These are phyloP conservation scores for Moesziomyces antarcticus DNA, from an alignment of 1,284 basidiomycete genomes.

Conservation along the genomic window DNA sequence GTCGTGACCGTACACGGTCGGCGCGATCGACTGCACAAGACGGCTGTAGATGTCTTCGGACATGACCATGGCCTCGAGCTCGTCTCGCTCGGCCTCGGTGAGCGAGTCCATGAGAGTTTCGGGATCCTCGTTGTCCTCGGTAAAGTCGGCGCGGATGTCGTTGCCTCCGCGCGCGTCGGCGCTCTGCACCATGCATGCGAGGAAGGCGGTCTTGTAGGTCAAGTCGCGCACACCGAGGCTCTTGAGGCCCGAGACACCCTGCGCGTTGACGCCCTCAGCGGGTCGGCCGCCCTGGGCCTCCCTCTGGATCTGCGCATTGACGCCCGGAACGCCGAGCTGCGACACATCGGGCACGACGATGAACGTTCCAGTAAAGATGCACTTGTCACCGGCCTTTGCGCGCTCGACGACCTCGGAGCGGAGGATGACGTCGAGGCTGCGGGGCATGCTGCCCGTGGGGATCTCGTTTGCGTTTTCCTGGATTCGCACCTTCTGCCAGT, in stretches of 20 bases:
- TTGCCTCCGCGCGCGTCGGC: constrained; percentile 74
- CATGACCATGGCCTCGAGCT: constrained; percentile 92
- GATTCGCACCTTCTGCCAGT: constrained; percentile 99
- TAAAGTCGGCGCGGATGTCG: constrained; percentile 75
- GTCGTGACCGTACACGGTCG: constrained; percentile 85
- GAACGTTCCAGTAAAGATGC: constrained; percentile 96
- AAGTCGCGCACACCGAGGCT: constrained; percentile 92
- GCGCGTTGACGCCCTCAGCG: constrained; percentile 74
- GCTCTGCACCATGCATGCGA: constrained; percentile 96
- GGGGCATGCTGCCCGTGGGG: constrained; percentile 84
- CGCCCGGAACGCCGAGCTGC: constrained; percentile 92
- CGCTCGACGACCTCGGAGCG: constrained; percentile 94
- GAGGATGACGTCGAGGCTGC: constrained; percentile 91
- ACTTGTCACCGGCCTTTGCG: constrained; percentile 98
- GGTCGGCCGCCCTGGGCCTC: constrained; percentile 77
- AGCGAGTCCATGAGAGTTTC: constrained; percentile 85
- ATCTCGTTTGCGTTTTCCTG: constrained; percentile 99
- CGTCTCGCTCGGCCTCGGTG: constrained; percentile 93
- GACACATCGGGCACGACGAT: constrained; percentile 98
- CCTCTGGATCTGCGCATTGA: constrained; percentile 90
- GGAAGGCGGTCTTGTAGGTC: constrained; percentile 97
- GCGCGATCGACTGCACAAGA: constrained; percentile 93
- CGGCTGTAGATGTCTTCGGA: constrained; percentile 92
- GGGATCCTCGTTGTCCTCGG: constrained; percentile 83
- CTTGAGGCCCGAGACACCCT: constrained; percentile 93